Evolutionary conservation across 1,284 basidiomycete species (phyloP).

Genomic region (Spongispora temasekensis): DNA sequence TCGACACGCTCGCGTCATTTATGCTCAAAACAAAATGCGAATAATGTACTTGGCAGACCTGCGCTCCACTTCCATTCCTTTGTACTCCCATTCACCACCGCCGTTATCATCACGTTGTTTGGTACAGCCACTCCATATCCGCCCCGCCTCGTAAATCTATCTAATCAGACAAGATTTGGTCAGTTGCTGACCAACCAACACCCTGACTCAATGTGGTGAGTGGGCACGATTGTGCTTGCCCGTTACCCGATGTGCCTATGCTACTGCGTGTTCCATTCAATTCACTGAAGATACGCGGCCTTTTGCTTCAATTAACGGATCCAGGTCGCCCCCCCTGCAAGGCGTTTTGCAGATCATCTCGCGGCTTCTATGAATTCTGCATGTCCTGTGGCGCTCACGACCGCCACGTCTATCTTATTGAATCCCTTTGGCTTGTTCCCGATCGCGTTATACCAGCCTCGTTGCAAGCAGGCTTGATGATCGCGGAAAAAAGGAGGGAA

Average conservation of each 20-base stretch:
- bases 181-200: conserved; percentile 26
- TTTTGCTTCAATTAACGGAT: conserved; percentile 6
- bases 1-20: conserved; percentile 77
- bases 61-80: conserved; percentile 11
- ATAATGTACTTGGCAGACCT: conserved; percentile 24
- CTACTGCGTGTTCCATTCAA: conserved; percentile 1
- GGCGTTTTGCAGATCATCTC: conserved; percentile 16
- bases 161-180: conserved; percentile 25
- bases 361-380: conserved; percentile 12
- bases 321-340: not conserved
- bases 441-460: conserved; percentile 14
- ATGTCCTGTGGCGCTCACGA: conserved; percentile 3
- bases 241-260: not conserved
- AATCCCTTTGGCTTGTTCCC: not conserved
- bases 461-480: conserved; percentile 15
- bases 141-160: conserved; percentile 20
- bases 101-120: not conserved
- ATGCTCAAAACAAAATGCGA: conserved; percentile 68
- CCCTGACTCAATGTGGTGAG: too few species aligned
- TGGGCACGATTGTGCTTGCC: not conserved
- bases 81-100: conserved; percentile 14
- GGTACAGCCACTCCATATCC: conserved; percentile 1
- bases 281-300: conserved; percentile 6
- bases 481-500: conserved; percentile 2
- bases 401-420: conserved; percentile 4